Percentiles rank a stretch among this genome's conserved stretches.
Conservation (phyloP, 129 eudicot species). For the Flaveria sonorensis region DNA sequence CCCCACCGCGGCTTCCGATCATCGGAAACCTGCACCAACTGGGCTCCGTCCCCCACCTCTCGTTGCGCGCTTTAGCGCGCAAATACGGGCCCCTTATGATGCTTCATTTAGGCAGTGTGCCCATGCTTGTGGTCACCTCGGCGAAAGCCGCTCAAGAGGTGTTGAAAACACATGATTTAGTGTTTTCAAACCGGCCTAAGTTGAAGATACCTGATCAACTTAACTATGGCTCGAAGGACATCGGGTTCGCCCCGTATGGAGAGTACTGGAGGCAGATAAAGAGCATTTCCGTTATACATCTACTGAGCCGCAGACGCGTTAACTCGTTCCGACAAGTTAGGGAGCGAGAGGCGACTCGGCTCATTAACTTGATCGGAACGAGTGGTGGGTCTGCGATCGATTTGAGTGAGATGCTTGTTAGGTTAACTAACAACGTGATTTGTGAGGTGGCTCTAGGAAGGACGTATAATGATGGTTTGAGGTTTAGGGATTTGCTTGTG, state of each 20-base stretch:
- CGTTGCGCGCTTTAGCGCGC: slow-evolving; percentile 29
- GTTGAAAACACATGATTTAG: slow-evolving; percentile 46
- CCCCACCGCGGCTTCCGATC: slow-evolving; percentile 47
- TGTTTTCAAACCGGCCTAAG: slow-evolving; percentile 35
- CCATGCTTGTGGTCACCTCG: slow-evolving; percentile 11
- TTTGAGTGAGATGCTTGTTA: slow-evolving; percentile 30
- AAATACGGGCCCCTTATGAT: slow-evolving; percentile 43
- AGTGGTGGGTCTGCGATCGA: slow-evolving; percentile 17
- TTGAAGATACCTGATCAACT: slow-evolving; percentile 13
- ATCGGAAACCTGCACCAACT: slow-evolving; percentile 52
- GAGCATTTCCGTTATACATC: slow-evolving; percentile 31
- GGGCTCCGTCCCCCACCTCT: slow-evolving; percentile 36
- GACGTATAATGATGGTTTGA: slow-evolving; percentile 21
- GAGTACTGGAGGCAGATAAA: slow-evolving; percentile 46
- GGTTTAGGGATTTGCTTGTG: slow-evolving; percentile 26
- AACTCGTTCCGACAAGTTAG: slow-evolving; percentile 29
- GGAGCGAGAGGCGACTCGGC: slow-evolving; percentile 29
- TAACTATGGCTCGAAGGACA: slow-evolving; percentile 27
- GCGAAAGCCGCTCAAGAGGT: slow-evolving; percentile 17
- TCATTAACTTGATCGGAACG: slow-evolving; percentile 29
- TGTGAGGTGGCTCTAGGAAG: slow-evolving; percentile 44
- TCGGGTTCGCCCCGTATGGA: slow-evolving; percentile 24
- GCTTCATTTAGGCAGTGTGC: slow-evolving; percentile 33
- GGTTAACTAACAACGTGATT: slow-evolving; percentile 32
- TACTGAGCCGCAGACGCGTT: slow-evolving; percentile 38